Evolutionary conservation across 1,139 yeast genomes (phyloP).

Genomic region (Protomyces gravidus): DNA sequence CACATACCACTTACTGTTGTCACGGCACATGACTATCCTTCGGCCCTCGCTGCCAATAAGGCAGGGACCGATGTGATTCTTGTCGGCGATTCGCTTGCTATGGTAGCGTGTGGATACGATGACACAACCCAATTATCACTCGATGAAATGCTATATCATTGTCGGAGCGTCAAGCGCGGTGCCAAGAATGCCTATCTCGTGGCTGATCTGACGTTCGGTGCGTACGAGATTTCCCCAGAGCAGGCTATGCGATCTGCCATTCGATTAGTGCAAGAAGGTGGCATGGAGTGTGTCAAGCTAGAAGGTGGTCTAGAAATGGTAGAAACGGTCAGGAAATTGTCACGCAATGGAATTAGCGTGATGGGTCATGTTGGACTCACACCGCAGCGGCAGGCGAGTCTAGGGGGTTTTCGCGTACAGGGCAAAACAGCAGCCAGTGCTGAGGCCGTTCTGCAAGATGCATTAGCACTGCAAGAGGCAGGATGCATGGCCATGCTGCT

Average conservation of each 20-base stretch:
- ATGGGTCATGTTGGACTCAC: conserved; percentile 90
- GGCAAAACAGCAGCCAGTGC: conserved; percentile 62
- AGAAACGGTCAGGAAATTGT: conserved; percentile 50
- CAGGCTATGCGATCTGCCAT: conserved; percentile 66
- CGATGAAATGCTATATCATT: conserved; percentile 66
- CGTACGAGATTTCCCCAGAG: conserved; percentile 61
- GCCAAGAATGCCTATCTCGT: conserved; percentile 56
- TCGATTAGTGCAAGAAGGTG: conserved; percentile 54
- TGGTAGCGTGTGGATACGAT: conserved; percentile 80
- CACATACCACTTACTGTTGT: conserved; percentile 56
- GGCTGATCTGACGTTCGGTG: conserved; percentile 90
- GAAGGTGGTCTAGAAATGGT: conserved; percentile 71
- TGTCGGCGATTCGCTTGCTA: conserved; percentile 89
- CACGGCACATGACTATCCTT: conserved; percentile 84
- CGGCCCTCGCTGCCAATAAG: conserved; percentile 65
- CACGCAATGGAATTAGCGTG: conserved; percentile 75
- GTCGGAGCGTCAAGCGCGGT: conserved; percentile 72
- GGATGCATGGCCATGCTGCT: conserved; percentile 75
- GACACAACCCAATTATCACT: conserved; percentile 35
- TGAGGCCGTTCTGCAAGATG: conserved; percentile 53
- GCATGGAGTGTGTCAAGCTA: conserved; percentile 74
- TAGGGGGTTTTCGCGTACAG: conserved; percentile 87
- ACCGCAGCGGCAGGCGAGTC: conserved; percentile 74
- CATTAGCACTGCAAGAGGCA: conserved; percentile 62
- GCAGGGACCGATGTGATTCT: conserved; percentile 67